These are phyloP conservation scores for Orbilia javanica DNA, from an alignment of 2,329 filamentous ascomycete species.

Conservation along the genomic window DNA sequence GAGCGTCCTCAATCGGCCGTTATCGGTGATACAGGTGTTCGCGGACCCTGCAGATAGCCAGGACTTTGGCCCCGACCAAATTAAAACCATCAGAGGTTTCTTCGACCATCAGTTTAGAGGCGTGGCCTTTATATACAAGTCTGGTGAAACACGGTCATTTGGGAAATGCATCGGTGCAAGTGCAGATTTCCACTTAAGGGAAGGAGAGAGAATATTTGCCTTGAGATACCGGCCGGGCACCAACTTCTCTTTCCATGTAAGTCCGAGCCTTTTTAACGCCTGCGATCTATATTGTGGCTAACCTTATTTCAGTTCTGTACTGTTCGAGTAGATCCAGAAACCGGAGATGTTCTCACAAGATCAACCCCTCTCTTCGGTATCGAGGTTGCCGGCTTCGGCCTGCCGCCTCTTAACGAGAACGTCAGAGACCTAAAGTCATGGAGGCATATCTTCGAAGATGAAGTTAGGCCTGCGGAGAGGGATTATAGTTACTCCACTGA, in stretches of 20 bases:
- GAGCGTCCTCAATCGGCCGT: constrained; percentile 38
- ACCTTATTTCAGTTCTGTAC: constrained; percentile 34
- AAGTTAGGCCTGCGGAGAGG: constrained; percentile 41
- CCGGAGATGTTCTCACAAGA: constrained; percentile 30
- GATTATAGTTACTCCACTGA: constrained; percentile 51
- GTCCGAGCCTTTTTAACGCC: neutral
- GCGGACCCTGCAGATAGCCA: constrained; percentile 43
- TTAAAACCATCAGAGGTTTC: constrained; percentile 42
- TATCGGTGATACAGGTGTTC: constrained; percentile 43
- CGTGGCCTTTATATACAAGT: constrained; percentile 40
- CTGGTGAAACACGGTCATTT: constrained; percentile 45
- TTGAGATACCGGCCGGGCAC: constrained; percentile 46
- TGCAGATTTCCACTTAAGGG: constrained; percentile 32
- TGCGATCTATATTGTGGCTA: neutral
- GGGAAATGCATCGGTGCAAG: constrained; percentile 49
- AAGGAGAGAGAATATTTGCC: constrained; percentile 50
- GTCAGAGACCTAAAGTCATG: constrained; percentile 51
- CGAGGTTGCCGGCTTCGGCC: constrained; percentile 47
- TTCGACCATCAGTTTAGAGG: constrained; percentile 56
- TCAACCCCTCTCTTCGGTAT: constrained; percentile 52
- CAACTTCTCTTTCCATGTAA: constrained; percentile 52
- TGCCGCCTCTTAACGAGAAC: constrained; percentile 44
- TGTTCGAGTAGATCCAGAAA: constrained; percentile 37
- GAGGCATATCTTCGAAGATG: constrained; percentile 51
- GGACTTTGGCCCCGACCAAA: constrained; percentile 52